These are phyloP conservation scores for Venustampulla echinocandica DNA, from an alignment of 495 filamentous ascomycete genomes.

Conservation along the genomic window DNA sequence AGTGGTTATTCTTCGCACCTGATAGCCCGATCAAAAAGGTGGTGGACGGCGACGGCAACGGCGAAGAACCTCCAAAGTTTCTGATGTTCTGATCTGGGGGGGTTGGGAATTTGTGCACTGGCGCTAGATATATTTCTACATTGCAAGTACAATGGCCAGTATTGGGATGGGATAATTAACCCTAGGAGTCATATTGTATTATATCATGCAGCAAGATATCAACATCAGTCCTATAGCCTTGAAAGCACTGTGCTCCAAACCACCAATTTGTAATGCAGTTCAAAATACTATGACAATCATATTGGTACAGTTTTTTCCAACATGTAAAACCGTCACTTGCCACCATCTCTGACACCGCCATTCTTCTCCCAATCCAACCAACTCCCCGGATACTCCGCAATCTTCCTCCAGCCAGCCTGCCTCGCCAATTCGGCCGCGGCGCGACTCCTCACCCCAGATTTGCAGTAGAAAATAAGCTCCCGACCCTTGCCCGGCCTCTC, in stretches of 20 bases:
- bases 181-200: background rate
- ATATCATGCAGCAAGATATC: background rate
- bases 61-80: conserved; percentile 4
- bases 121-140: background rate
- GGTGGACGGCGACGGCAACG: no score
- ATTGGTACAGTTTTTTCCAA: background rate
- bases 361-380: conserved; percentile 80
- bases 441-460: conserved; percentile 72
- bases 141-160: background rate
- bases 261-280: no score
- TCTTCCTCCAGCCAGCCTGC: conserved; percentile 61
- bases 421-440: conserved; percentile 75
- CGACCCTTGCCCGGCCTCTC: conserved; percentile 44
- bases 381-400: conserved; percentile 80
- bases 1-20: conserved; percentile 90
- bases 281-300: background rate
- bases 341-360: conserved; percentile 39
- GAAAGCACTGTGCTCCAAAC: background rate
- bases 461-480: conserved; percentile 85
- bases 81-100: conserved; percentile 14
- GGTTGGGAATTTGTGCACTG: background rate
- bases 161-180: background rate
- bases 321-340: background rate
- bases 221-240: background rate
- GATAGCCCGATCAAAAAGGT: conserved; percentile 54